Conservation (phyloP, 2,329 filamentous ascomycete species). For the Ophiosphaerella narmari region DNA sequence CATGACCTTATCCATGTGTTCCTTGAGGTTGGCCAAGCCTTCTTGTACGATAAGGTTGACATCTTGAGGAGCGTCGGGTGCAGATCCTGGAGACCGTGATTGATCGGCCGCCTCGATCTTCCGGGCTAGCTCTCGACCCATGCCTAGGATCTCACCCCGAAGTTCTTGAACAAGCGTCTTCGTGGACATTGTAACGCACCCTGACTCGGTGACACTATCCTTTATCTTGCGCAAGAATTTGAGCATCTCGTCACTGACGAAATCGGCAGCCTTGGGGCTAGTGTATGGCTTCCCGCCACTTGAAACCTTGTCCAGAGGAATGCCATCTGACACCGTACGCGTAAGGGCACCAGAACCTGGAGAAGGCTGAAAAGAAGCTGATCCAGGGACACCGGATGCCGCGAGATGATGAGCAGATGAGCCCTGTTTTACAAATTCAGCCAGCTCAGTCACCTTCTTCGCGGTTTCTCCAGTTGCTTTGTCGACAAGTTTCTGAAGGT, state of each 20-base stretch:
- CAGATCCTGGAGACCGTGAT: slow-evolving; percentile 48
- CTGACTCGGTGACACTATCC: slow-evolving; percentile 85
- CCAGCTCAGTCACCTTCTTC: slow-evolving; percentile 66
- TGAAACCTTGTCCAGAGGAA: slow-evolving; percentile 23
- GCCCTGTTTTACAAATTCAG: slow-evolving; percentile 57
- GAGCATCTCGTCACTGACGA: slow-evolving; percentile 75
- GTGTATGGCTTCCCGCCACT: slow-evolving; percentile 49
- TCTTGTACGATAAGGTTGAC: slow-evolving; percentile 78
- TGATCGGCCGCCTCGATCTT: slow-evolving; percentile 75
- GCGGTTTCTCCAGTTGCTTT: slow-evolving; percentile 65
- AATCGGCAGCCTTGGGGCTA: slow-evolving; percentile 57
- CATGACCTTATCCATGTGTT: slow-evolving; percentile 81
- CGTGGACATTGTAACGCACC: slow-evolving; percentile 87
- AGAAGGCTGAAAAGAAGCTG: slow-evolving; percentile 34
- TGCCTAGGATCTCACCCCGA: slow-evolving; percentile 88
- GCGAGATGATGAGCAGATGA: slow-evolving; percentile 61
- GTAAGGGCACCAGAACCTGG: slow-evolving; percentile 40
- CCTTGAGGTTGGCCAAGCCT: slow-evolving; percentile 78
- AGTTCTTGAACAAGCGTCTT: slow-evolving; percentile 89
- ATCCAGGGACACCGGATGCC: slow-evolving; percentile 42
- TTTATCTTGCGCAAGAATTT: slow-evolving; percentile 85
- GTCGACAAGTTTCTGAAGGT: slow-evolving; percentile 69
- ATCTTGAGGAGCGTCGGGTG: slow-evolving; percentile 62
- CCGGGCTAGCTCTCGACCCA: slow-evolving; percentile 88
- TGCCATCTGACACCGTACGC: slow-evolving; percentile 35